Percentiles rank a stretch among this genome's conserved stretches.
Evolutionary conservation across 768 basidiomycete species (phyloP).

Genomic region (Lentinula guzmanii): DNA sequence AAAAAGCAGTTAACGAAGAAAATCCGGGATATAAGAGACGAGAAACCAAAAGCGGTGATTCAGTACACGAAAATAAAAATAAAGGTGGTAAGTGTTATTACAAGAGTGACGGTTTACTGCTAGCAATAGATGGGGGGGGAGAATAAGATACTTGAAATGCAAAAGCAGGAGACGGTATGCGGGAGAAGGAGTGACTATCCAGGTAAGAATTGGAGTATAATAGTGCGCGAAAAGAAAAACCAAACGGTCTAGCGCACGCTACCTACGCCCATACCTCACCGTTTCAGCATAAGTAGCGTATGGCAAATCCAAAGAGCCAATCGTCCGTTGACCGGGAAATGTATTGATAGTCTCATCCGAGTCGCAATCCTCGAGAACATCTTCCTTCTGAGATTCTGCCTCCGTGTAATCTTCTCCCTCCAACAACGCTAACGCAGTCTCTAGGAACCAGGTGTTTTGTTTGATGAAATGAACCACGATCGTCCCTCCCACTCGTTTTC

Average conservation of each 20-base stretch:
- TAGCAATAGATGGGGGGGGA: slow-evolving; percentile 1
- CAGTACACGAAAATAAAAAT: background rate
- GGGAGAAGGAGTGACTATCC: background rate
- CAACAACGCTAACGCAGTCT: slow-evolving; percentile 84
- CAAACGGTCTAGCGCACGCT: background rate
- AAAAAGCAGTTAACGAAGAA: background rate
- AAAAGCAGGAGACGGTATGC: background rate
- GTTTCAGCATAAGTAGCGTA: background rate
- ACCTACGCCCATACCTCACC: background rate
- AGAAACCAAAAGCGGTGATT: background rate
- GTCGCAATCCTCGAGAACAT: background rate
- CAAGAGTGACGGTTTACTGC: background rate
- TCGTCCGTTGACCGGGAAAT: background rate
- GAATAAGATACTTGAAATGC: slow-evolving; percentile 1
- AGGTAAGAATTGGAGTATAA: background rate
- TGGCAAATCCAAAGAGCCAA: background rate
- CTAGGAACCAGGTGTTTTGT: slow-evolving; percentile 93
- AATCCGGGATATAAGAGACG: background rate
- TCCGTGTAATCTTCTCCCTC: slow-evolving; percentile 54
- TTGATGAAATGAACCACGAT: slow-evolving; percentile 97
- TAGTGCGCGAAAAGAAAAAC: background rate
- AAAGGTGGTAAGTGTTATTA: background rate
- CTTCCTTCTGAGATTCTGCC: background rate
- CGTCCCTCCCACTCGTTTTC: slow-evolving; percentile 80
- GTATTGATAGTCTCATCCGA: background rate